Percentiles rank a stretch among this genome's conserved stretches.
Conservation (phyloP, 495 filamentous ascomycete species). For the Barbatosphaeria neglecta region DNA sequence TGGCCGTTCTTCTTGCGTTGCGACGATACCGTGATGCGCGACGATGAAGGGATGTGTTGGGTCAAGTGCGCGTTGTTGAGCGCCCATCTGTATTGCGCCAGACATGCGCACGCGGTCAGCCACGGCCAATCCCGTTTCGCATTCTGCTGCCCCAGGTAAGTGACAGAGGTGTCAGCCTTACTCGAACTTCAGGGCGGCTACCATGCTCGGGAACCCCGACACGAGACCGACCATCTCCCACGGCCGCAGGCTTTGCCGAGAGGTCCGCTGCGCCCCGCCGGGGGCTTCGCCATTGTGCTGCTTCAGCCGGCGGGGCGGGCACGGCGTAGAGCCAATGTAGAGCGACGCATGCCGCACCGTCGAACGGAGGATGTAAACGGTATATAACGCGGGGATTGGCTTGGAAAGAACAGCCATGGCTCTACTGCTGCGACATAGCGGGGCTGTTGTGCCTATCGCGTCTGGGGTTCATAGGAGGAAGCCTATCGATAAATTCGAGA, state of each 20-base stretch:
- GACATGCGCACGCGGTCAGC: background rate
- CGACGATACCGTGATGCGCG: conserved; percentile 35
- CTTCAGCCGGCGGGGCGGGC: conserved; percentile 66
- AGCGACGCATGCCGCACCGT: conserved; percentile 49
- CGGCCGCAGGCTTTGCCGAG: conserved; percentile 52
- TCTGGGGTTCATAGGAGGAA: too few species aligned
- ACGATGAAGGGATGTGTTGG: conserved; percentile 51
- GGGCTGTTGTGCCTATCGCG: too few species aligned
- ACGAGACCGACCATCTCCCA: conserved; percentile 93
- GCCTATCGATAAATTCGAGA: too few species aligned
- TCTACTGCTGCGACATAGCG: background rate
- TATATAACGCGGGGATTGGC: conserved; percentile 45
- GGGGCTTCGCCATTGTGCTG: conserved; percentile 79
- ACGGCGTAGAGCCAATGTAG: conserved; percentile 87
- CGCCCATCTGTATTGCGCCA: conserved; percentile 61
- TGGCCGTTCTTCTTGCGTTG: conserved; percentile 26
- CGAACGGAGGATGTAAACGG: conserved; percentile 77
- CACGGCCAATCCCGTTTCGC: background rate
- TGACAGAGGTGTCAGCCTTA: conserved; percentile 31
- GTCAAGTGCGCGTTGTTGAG: conserved; percentile 75
- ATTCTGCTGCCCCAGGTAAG: background rate
- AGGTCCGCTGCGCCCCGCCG: conserved; percentile 72
- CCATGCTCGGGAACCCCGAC: conserved; percentile 74
- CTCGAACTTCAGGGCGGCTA: conserved; percentile 92
- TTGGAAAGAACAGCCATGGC: conserved; percentile 27